Base-by-base conservation (phyloP, 2,329 filamentous ascomycete species). In the Gliomastix tumulicola region DNA sequence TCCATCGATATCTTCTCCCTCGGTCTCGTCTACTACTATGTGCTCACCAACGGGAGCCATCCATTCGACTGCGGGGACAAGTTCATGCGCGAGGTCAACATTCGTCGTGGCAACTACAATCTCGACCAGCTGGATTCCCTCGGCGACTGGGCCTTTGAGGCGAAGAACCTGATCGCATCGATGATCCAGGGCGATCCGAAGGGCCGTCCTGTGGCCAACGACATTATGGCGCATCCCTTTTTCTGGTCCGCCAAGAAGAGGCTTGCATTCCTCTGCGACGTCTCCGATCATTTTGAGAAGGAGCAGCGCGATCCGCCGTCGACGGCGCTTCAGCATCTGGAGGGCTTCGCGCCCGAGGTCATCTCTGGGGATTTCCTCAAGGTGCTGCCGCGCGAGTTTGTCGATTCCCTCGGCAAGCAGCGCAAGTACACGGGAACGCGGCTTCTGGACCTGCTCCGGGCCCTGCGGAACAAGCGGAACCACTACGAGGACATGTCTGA, bases 1-100 rank as follows among this genome's bases (percentile, higher is more conserved):
- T 87, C 92, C 8, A 96, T 97, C 42, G 92, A 98, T 55, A 95
- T 98, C 19, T 98, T 98, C 65, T 95, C 89, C 0, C 74, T 98
- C 23, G 92, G 92, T 2, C 83, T 95, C 36, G 88, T 98, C n/a
- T 98, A 96, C 68, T 97, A 89, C 65, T 98, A 96, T 57, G 89
- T 97, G n/a, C 71, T 98, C 41, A 96, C 90, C 2, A 85, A 88
- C 43, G 92, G 92, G 13, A 78, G 75, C 2, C 92, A 98, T 57
- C 92, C 92, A 0, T 98, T 94, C 51, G 90, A 96, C 55, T 89
- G 88, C 44, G 89, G 92, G 38, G 88, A 92, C 53, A 81, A 88
- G 34, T 97, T 92, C 68, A 94, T 94, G 78, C 80, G 92, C 36
- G 92, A 98, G 61, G 85, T 94, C 50, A 97, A 98, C 59, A 97